Evolutionary conservation across 805 yeast species (phyloP), one percentile per base, ranked within the genome.

Genomic region (Danielozyma ontarioensis): DNA sequence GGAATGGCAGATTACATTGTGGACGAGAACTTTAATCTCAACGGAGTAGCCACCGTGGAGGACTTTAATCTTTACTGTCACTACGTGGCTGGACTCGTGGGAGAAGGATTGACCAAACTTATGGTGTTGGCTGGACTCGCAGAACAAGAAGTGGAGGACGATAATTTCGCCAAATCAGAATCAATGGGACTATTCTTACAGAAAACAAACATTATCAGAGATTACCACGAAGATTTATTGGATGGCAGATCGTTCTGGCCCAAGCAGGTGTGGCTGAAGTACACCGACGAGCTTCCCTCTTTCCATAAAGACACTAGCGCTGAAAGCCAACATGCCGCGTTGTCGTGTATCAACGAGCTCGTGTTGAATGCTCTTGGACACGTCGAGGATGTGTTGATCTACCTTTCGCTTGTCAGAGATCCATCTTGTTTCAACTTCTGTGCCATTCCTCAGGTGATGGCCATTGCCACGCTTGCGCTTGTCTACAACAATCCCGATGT

Each of bases 391-490:
- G 83, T 79, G 19, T 70, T 93, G 47, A 72, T 73, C 32, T 93
- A 84, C 56, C 69, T 93, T 36, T 74, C 90, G 13, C 68, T 79
- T 40, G 74, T 93, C 31, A 73, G 74, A 38, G 98, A 93, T 54
- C 84, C 82, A 39, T 77, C 95, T 1, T 64, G 81, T 31, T 93
- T 87, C 68, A 83, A 80, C 48, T 93, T 93, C 68, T 89, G 97
- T 66, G 86, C 97, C 8, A 93, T 93, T 53, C 99, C 99, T 13
- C 99, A 93, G 64, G 97, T 90, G 13, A 93, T 93, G 98, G 96
- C 97, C 24, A 83, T 93, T 57, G 97, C 98, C 12, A 87, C 97
- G 1, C 71, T 93, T 47, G 87, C 90, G 15, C 68, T 80, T 33
- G 83, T 93, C 22, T 89, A 83, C 72, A 79, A 83, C 53, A 93